Conservation (phyloP, 1,284 basidiomycete genomes). For the Sporisorium graminicola region DNA sequence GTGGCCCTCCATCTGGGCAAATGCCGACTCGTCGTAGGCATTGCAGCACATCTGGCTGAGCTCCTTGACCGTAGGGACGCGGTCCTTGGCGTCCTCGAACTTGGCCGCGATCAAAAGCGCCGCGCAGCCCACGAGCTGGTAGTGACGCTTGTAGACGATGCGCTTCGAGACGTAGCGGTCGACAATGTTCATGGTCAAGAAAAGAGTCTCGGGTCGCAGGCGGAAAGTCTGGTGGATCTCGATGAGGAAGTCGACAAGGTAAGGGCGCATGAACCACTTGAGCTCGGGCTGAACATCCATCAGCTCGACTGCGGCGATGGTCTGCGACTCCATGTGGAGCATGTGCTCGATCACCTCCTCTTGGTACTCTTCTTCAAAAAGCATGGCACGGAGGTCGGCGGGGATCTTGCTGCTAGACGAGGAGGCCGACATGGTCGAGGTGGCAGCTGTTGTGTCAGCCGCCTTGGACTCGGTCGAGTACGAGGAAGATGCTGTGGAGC, state of each 20-base stretch:
- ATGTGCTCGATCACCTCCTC: constrained; percentile 93
- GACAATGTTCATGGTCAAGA: constrained; percentile 97
- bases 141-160: constrained; percentile 98
- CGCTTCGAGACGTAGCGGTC: constrained; percentile 99
- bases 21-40: constrained; percentile 94
- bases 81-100: constrained; percentile 98
- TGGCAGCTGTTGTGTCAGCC: constrained; percentile 44
- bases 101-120: constrained; percentile 99
- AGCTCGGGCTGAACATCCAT: constrained; percentile 99
- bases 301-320: constrained; percentile 87
- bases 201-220: constrained; percentile 96
- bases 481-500: constrained; percentile 31
- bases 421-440: constrained; percentile 35
- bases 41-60: constrained; percentile 93
- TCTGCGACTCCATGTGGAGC: constrained; percentile 93
- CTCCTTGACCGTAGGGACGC: constrained; percentile 93
- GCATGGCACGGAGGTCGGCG: constrained; percentile 45
- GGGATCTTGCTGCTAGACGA: constrained; percentile 26
- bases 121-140: constrained; percentile 97
- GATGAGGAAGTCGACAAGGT: constrained; percentile 97
- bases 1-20: constrained; percentile 83
- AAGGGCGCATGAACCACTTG: constrained; percentile 88
- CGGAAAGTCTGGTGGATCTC: constrained; percentile 93
- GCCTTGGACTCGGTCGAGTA: constrained; percentile 34
- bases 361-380: constrained; percentile 88